Conservation (phyloP, 2,329 filamentous ascomycete genomes). For the Colletotrichum tabaci region DNA sequence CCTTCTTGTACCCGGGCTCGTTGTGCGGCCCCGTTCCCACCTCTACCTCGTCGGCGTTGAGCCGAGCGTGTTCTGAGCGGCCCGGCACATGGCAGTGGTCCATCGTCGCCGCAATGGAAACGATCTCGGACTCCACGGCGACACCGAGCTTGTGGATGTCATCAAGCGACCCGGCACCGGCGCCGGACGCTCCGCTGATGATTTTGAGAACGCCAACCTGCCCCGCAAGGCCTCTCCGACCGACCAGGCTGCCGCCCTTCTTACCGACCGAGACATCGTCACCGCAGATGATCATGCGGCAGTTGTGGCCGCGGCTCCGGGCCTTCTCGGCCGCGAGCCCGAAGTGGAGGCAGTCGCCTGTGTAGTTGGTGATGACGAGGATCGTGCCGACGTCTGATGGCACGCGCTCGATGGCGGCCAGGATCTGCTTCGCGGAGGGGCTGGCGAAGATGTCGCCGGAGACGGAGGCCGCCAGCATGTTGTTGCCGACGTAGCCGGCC, state of each 20-base stretch:
- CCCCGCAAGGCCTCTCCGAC: slow-evolving; percentile 73
- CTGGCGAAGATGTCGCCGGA: slow-evolving; percentile 76
- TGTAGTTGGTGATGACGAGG: slow-evolving; percentile 76
- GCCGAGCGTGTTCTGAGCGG: slow-evolving; percentile 62
- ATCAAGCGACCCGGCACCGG: slow-evolving; percentile 61
- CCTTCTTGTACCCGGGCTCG: slow-evolving; percentile 72
- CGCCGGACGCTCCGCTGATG: slow-evolving; percentile 65
- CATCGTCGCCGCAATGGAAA: slow-evolving; percentile 71
- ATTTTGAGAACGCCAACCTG: slow-evolving; percentile 73
- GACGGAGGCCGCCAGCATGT: slow-evolving; percentile 73
- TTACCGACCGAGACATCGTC: slow-evolving; percentile 77
- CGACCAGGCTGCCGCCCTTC: slow-evolving; percentile 68
- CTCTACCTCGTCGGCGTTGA: slow-evolving; percentile 68
- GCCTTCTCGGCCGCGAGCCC: slow-evolving; percentile 73
- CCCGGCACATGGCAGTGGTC: slow-evolving; percentile 74
- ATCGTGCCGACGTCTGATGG: slow-evolving; percentile 71
- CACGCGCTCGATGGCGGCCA: slow-evolving; percentile 69
- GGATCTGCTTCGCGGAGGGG: slow-evolving; percentile 74
- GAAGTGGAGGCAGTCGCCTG: slow-evolving; percentile 75
- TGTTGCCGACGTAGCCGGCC: slow-evolving; percentile 74
- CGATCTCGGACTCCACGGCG: slow-evolving; percentile 65
- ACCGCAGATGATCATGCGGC: slow-evolving; percentile 72
- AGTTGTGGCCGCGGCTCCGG: slow-evolving; percentile 66
- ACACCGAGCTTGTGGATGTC: slow-evolving; percentile 66
- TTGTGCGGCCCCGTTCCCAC: slow-evolving; percentile 79